Conservation (phyloP, 2,329 filamentous ascomycete genomes). For the Hymenoscyphus fraxineus region DNA sequence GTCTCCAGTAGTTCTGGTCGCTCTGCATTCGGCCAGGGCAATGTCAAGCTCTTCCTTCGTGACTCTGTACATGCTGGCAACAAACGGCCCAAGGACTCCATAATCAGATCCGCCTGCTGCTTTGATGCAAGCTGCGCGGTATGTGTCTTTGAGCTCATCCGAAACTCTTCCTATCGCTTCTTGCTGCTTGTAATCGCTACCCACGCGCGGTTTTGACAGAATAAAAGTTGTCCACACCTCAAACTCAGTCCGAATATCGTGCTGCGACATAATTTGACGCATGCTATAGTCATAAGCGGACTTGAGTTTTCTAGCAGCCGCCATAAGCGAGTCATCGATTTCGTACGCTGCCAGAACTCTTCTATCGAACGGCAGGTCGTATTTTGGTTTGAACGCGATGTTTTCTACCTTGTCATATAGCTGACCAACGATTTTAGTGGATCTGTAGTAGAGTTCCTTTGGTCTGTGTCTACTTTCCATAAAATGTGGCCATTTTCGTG, state of each 20-base stretch:
- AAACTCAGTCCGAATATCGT: conserved; percentile 81
- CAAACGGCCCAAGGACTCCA: conserved; percentile 62
- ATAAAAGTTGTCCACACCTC: conserved; percentile 89
- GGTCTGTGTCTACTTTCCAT: conserved; percentile 64
- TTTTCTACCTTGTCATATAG: conserved; percentile 73
- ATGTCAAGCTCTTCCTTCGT: conserved; percentile 67
- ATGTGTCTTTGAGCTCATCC: conserved; percentile 62
- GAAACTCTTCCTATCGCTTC: conserved; percentile 75
- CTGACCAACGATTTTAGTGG: conserved; percentile 68
- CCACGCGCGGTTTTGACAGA: conserved; percentile 67
- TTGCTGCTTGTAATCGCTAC: conserved; percentile 78
- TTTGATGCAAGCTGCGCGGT: conserved; percentile 62
- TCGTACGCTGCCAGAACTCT: conserved; percentile 65
- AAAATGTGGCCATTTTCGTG: conserved; percentile 74
- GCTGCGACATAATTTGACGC: conserved; percentile 77
- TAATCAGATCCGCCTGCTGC: conserved; percentile 59
- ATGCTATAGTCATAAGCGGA: conserved; percentile 71
- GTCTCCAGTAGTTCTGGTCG: conserved; percentile 38
- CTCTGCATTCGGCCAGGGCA: conserved; percentile 50
- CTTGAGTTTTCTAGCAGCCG: conserved; percentile 65
- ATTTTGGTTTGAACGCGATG: conserved; percentile 69
- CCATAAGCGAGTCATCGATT: conserved; percentile 51
- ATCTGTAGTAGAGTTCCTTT: conserved; percentile 55
- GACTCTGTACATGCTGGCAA: conserved; percentile 83
- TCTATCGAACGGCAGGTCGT: conserved; percentile 68